Conservation (phyloP, 176 grass and related monocot genomes). For the Triticum monococcum region DNA sequence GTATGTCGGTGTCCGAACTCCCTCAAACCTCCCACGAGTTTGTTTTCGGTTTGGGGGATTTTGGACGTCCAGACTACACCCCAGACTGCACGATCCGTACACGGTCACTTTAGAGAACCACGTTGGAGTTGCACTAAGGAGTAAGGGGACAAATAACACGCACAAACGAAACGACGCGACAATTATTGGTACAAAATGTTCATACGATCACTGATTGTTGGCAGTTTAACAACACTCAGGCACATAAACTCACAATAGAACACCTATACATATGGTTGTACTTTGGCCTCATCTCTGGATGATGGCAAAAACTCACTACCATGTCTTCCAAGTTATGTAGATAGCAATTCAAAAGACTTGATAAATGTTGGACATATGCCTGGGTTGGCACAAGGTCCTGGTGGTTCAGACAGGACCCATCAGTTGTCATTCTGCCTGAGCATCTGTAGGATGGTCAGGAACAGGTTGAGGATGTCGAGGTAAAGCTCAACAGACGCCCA, state of each 20-base stretch:
- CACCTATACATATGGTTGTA: constrained; percentile 19
- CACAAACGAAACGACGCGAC: no score
- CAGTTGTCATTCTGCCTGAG: constrained; percentile 80
- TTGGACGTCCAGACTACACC: no score
- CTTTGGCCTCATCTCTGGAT: neutral
- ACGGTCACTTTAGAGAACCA: no score
- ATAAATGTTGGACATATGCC: neutral
- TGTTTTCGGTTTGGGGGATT: no score
- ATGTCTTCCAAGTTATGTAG: neutral
- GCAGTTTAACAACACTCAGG: neutral
- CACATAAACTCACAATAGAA: neutral
- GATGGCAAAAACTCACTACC: neutral
- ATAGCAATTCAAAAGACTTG: constrained; percentile 3
- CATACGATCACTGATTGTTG: neutral
- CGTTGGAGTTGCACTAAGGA: no score
- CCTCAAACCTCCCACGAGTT: no score
- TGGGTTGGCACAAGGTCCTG: neutral
- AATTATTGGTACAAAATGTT: constrained; percentile 27
- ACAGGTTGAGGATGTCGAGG: constrained; percentile 97
- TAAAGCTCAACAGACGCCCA: constrained; percentile 97
- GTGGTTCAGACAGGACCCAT: neutral
- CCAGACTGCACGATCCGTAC: no score
- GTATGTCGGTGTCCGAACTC: no score
- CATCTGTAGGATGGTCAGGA: constrained; percentile 87
- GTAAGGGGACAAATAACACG: neutral